These are phyloP conservation scores for Oryza australiensis DNA, from an alignment of 176 grass and related monocot species.

Conservation along the genomic window DNA sequence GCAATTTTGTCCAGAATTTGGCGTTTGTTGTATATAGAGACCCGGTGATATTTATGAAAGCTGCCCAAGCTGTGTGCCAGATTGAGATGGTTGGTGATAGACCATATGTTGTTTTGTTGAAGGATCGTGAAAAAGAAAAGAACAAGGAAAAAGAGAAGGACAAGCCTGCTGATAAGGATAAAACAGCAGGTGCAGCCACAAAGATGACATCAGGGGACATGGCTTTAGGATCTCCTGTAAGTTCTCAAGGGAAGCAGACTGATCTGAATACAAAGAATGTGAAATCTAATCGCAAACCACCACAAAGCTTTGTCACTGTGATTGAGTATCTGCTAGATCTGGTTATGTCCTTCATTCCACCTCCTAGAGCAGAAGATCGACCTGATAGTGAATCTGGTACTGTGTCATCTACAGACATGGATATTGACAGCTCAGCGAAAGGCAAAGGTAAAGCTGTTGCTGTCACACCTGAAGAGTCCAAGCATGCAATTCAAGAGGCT, in stretches of 20 bases:
- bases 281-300: slow-evolving; percentile 85
- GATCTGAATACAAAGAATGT: slow-evolving; percentile 59
- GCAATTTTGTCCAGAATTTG: slow-evolving; percentile 91
- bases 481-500: slow-evolving; percentile 68
- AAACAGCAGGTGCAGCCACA: slow-evolving; percentile 29
- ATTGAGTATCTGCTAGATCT: slow-evolving; percentile 89
- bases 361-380: slow-evolving; percentile 52
- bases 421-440: slow-evolving; percentile 90
- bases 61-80: slow-evolving; percentile 89
- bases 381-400: slow-evolving; percentile 45
- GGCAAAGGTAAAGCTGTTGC: slow-evolving; percentile 87
- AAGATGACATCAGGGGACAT: slow-evolving; percentile 52
- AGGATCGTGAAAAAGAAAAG: slow-evolving; percentile 91
- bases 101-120: slow-evolving; percentile 84
- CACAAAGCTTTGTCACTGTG: slow-evolving; percentile 85
- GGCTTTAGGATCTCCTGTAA: slow-evolving; percentile 37
- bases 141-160: slow-evolving; percentile 89
- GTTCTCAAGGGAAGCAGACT: slow-evolving; percentile 59
- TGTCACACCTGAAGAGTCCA: slow-evolving; percentile 59
- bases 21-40: slow-evolving; percentile 86
- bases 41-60: slow-evolving; percentile 88
- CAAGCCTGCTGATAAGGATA: slow-evolving; percentile 68
- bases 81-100: slow-evolving; percentile 97
- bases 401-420: slow-evolving; percentile 71
- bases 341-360: slow-evolving; percentile 65